Evolutionary conservation across 805 yeast genomes (phyloP), one percentile per base, ranked within the genome.

Genomic region (Myxozyma monticola): DNA sequence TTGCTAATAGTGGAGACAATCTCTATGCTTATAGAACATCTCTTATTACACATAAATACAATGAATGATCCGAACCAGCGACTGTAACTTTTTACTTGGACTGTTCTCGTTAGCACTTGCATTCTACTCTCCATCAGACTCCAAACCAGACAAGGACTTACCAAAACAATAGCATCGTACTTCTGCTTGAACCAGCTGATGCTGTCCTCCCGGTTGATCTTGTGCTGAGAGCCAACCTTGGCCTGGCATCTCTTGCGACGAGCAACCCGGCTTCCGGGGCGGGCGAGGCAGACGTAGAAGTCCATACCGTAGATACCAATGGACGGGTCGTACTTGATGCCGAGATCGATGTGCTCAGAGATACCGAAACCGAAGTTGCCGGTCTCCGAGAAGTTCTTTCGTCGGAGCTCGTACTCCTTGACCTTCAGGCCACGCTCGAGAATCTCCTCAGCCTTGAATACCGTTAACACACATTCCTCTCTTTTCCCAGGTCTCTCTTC

Each of bases 331-430:
- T 93, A 93, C 83, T 93, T 93, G 85, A 93, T 93, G 83, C 99
- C 99, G 76, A 93, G 85, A 78, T 93, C 99, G 71, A 93, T 93
- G 84, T 93, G 99, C 84, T 93, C 99, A 68, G 87, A 85, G 75
- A 93, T 84, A 85, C 99, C 99, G 85, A 93, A 93, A 83, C 99
- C 99, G 72, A 93, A 93, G 96, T 93, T 93, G 81, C 99, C 99
- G 72, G 98, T 91, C 70, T 82, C 88, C 71, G 96, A 88, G 84
- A 93, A 93, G 95, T 93, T 93, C 77, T 78, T 88, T 73, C 77
- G 78, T 74, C 79, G 83, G 75, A 93, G 86, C 81, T 93, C 98
- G 81, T 89, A 93, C 83, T 93, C 99, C 84, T 91, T 93, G 76
- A 93, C 99, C 84, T 93, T 93, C 72, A 93, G 84, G 76, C 99